A percentile compares a stretch with the other conserved stretches of the same genome.
phyloP scores from a whole-genome alignment of 2,329 filamentous ascomycete genomes.

The Cercospora sp. region DNA sequence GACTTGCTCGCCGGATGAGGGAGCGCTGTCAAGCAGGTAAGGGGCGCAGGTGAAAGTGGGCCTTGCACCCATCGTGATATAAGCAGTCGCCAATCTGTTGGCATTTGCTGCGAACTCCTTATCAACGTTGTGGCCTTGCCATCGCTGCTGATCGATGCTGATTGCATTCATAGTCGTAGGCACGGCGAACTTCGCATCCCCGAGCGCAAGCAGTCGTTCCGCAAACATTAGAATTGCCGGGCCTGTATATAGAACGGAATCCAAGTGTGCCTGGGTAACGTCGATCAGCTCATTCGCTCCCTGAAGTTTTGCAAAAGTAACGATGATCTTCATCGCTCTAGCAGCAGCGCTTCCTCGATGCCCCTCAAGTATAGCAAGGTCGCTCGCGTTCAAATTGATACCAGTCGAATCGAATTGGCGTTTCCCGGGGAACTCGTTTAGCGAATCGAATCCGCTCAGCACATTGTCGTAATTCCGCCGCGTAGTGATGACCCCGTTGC shows the following conservation, averaged over 20 bases:
- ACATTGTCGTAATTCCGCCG: too few species aligned
- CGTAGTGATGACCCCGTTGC: background rate
- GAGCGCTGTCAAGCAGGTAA: constrained; percentile 43
- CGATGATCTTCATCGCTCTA: constrained; percentile 43
- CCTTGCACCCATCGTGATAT: constrained; percentile 45
- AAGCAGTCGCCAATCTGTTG: constrained; percentile 41
- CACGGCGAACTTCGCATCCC: constrained; percentile 40
- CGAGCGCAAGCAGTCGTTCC: constrained; percentile 38
- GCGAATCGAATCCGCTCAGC: too few species aligned
- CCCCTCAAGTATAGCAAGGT: constrained; percentile 28
- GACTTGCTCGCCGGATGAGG: constrained; percentile 43
- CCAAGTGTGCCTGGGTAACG: constrained; percentile 47
- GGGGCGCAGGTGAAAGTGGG: constrained; percentile 50
- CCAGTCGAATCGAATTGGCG: background rate
- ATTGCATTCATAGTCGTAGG: constrained; percentile 49
- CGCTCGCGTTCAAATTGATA: background rate
- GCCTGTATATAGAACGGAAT: constrained; percentile 47
- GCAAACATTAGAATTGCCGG: constrained; percentile 43
- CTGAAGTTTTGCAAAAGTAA: constrained; percentile 42
- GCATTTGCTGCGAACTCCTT: constrained; percentile 36
- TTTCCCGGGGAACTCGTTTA: too few species aligned
- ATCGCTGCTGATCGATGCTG: constrained; percentile 46
- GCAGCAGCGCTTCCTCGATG: constrained; percentile 38
- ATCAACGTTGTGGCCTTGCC: constrained; percentile 43
- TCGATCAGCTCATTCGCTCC: constrained; percentile 40